Conservation (phyloP, 1,139 yeast species). For the Blastobotrys illinoisensis region DNA sequence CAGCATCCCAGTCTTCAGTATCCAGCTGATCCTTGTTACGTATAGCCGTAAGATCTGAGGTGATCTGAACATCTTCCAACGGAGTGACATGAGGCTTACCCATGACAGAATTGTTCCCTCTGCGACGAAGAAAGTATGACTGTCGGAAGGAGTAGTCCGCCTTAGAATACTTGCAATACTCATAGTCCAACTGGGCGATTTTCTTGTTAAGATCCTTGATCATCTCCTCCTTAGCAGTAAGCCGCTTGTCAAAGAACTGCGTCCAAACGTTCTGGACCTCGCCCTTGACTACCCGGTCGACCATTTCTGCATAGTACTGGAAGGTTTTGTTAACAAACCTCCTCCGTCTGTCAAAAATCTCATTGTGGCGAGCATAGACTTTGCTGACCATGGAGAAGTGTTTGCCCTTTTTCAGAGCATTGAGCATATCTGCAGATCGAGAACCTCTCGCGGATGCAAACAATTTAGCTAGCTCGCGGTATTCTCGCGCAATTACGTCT, state of each 20-base stretch:
- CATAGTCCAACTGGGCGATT: constrained; percentile 23
- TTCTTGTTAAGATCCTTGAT: constrained; percentile 17
- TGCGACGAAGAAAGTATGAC: constrained; percentile 4
- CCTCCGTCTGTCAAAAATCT: constrained; percentile 19
- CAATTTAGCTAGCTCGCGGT: constrained; percentile 25
- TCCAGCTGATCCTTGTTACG: constrained; percentile 10
- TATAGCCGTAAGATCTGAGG: constrained; percentile 18
- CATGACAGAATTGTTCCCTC: constrained; percentile 4
- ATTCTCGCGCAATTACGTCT: constrained; percentile 26
- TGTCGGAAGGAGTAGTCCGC: constrained; percentile 5
- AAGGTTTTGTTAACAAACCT: constrained; percentile 15
- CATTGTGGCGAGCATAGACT: constrained; percentile 21
- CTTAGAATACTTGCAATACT: constrained; percentile 13
- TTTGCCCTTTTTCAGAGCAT: constrained; percentile 23
- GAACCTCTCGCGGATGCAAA: constrained; percentile 28
- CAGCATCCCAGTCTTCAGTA: neutral
- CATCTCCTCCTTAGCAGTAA: constrained; percentile 23
- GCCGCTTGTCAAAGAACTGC: constrained; percentile 23
- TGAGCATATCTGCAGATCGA: constrained; percentile 26
- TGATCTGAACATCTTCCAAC: constrained; percentile 16
- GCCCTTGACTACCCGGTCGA: constrained; percentile 23
- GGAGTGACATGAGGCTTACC: constrained; percentile 12
- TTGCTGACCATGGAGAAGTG: constrained; percentile 19
- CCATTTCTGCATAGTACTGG: constrained; percentile 22
- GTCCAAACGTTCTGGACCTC: constrained; percentile 30